Evolutionary conservation across 2,329 filamentous ascomycete species (phyloP).

Genomic region (Hirsutella thompsonii): DNA sequence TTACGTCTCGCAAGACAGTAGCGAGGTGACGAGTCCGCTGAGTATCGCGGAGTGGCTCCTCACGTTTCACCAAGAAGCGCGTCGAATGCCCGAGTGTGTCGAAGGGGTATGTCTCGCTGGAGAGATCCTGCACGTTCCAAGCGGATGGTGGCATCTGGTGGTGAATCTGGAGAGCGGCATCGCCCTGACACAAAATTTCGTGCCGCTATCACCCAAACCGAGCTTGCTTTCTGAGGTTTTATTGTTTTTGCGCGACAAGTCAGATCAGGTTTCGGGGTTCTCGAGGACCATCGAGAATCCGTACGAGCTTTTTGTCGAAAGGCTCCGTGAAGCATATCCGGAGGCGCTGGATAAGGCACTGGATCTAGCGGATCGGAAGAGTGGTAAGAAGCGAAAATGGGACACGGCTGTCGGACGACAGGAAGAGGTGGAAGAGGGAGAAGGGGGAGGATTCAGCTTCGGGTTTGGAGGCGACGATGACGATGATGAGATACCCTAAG

Average conservation of each 20-base stretch:
- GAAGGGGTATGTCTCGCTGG: constrained; percentile 78
- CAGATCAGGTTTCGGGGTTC: constrained; percentile 83
- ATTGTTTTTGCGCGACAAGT: constrained; percentile 67
- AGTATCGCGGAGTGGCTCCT: constrained; percentile 97
- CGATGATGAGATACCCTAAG: constrained; percentile 18
- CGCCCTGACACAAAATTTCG: constrained; percentile 91
- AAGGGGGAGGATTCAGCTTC: constrained; percentile 35
- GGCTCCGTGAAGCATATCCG: constrained; percentile 50
- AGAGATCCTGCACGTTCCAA: constrained; percentile 84
- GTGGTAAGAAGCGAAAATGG: constrained; percentile 72
- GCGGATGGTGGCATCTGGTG: constrained; percentile 94
- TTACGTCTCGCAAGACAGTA: constrained; percentile 77
- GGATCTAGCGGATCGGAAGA: constrained; percentile 49
- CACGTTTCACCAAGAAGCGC: constrained; percentile 74
- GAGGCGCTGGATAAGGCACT: constrained; percentile 55
- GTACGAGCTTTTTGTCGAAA: constrained; percentile 60
- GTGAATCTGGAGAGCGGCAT: constrained; percentile 78
- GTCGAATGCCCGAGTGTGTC: constrained; percentile 60
- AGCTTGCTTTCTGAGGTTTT: constrained; percentile 61
- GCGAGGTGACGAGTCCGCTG: constrained; percentile 84
- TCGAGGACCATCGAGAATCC: constrained; percentile 56
- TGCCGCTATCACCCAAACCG: constrained; percentile 46
- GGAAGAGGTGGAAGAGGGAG: constrained; percentile 21
- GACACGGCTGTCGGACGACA: constrained; percentile 50
- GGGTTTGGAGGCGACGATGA: constrained; percentile 37